phyloP scores from a whole-genome alignment of 768 basidiomycete genomes.

The Lactarius psammicola region DNA sequence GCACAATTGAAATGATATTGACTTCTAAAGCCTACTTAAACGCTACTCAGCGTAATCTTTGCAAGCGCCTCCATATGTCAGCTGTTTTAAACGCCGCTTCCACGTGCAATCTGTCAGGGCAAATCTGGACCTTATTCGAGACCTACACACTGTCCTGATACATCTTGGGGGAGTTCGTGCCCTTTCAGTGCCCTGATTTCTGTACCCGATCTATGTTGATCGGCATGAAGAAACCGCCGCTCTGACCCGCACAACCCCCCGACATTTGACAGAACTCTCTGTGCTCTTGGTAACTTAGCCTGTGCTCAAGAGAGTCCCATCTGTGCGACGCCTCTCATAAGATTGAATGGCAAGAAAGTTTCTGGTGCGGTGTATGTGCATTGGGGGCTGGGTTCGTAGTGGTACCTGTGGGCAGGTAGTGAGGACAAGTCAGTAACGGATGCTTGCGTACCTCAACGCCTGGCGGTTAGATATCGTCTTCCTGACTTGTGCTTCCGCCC shows the following conservation, averaged over 20 bases:
- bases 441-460: background rate
- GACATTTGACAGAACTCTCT: background rate
- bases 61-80: background rate
- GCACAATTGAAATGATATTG: background rate
- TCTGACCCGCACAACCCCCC: background rate
- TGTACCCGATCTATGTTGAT: background rate
- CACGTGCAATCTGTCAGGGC: background rate
- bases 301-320: background rate
- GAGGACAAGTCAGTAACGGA: background rate
- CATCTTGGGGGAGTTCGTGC: background rate
- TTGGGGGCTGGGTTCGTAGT: background rate
- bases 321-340: background rate
- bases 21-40: slow-evolving; percentile 1
- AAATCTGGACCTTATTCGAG: background rate
- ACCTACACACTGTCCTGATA: background rate
- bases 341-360: background rate
- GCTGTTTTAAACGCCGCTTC: background rate
- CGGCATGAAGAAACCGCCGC: no score
- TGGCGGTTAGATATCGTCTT: background rate
- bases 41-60: background rate
- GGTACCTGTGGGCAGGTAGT: background rate
- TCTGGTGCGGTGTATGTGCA: background rate
- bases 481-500: background rate
- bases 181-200: background rate
- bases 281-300: background rate